Conservation (phyloP, 164 flowering plant genomes). For the Echeveria elegans region DNA sequence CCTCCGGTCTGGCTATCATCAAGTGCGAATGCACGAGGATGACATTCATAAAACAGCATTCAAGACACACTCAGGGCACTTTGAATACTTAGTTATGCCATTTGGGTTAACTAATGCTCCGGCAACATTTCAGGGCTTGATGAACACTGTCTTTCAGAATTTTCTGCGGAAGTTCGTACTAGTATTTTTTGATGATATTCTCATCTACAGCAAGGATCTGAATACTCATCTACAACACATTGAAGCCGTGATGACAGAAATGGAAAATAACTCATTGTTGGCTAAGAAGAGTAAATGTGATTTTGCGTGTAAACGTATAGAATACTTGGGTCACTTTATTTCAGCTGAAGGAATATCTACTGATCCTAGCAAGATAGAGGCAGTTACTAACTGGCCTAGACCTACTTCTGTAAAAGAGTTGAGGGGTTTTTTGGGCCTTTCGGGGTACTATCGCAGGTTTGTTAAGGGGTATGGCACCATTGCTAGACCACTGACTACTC, state of each 20-base stretch:
- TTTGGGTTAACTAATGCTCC: background rate
- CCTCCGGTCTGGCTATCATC: background rate
- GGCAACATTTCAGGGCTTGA: background rate
- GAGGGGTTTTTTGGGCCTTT: background rate
- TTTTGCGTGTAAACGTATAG: background rate
- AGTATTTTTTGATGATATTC: conserved; percentile 3
- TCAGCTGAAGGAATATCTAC: background rate
- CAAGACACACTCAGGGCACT: conserved; percentile 12
- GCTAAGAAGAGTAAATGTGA: background rate
- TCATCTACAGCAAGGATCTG: background rate
- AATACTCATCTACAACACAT: background rate
- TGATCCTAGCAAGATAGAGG: background rate
- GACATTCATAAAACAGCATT: background rate
- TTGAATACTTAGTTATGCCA: background rate
- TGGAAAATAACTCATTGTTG: background rate
- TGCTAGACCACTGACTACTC: background rate
- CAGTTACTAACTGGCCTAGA: background rate
- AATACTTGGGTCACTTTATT: background rate
- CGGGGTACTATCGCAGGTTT: conserved; percentile 4
- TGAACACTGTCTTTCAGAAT: conserved; percentile 3
- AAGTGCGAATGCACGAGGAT: background rate
- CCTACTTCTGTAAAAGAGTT: background rate
- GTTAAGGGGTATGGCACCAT: background rate
- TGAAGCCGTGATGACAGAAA: no score
- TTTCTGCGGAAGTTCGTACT: background rate